These are phyloP conservation scores for Asterionellopsis glacialis DNA, from an alignment of 108 stramenopile genomes.

Conservation along the genomic window DNA sequence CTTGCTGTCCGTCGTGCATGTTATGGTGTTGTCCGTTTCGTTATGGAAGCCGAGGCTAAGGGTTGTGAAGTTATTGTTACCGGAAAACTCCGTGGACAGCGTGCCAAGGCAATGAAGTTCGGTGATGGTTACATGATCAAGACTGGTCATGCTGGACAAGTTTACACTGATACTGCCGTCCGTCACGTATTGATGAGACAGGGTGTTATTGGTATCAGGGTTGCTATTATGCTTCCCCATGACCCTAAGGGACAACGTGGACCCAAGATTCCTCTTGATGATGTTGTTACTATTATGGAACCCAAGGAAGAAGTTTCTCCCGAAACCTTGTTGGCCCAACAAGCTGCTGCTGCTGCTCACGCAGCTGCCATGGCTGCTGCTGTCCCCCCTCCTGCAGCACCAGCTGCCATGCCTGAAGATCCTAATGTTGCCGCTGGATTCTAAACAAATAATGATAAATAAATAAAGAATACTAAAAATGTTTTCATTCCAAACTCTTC, in stretches of 20 bases:
- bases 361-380: slow-evolving; percentile 30
- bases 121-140: slow-evolving; percentile 99
- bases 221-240: slow-evolving; percentile 97
- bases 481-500: too few species aligned
- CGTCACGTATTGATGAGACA: slow-evolving; percentile 99
- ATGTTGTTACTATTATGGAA: slow-evolving; percentile 89
- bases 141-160: slow-evolving; percentile 96
- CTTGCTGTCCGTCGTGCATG: slow-evolving; percentile 99
- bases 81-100: slow-evolving; percentile 99
- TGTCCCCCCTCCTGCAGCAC: background rate
- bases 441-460: slow-evolving; percentile 1
- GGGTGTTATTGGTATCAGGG: slow-evolving; percentile 99
- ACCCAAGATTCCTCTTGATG: slow-evolving; percentile 88
- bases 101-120: slow-evolving; percentile 99
- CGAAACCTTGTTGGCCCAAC: slow-evolving; percentile 59
- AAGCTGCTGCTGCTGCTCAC: slow-evolving; percentile 48
- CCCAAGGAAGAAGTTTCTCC: slow-evolving; percentile 84
- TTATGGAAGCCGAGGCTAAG: slow-evolving; percentile 99
- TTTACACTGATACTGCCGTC: slow-evolving; percentile 97
- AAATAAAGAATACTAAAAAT: background rate
- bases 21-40: slow-evolving; percentile 99
- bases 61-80: slow-evolving; percentile 99
- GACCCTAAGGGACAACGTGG: slow-evolving; percentile 89
- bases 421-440: slow-evolving; percentile 27
- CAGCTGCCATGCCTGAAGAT: slow-evolving; percentile 15